Base-by-base conservation (phyloP, 768 basidiomycete species). In the Suillus spraguei region DNA sequence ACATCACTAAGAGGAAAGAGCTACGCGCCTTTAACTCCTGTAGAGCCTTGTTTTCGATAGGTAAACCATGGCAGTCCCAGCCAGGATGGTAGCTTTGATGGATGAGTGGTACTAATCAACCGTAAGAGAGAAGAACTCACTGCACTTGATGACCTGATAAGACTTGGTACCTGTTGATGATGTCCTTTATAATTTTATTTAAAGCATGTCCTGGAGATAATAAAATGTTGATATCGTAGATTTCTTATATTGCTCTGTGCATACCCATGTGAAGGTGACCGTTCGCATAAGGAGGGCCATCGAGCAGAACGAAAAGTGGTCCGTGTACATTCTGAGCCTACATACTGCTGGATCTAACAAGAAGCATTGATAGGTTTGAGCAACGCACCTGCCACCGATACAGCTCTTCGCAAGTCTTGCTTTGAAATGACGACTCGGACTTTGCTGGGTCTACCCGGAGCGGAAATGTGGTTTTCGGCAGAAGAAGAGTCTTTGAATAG, bases 11-110 rank as follows among this genome's bases (percentile, higher is more conserved):
- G 14, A 36, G 24, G 14, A 20, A 44, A 20, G 47, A 47, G 7
- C 24, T 7, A 22, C 85, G 61, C 71, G 92, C 92, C 61, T 85
- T 83, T 33, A 97, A 80, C 28, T 90, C 84, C 64, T 90, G 81
- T 41, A 99, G 78, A 0, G 95, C 92, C 70, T 97, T 98, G 67
- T 94, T 94, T 74, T 99, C 97, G 65, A 99, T 98, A 0, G 97
- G 97, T 14, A 98, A 85, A 7, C 97, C 97, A 73, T 99, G 97
- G 70, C 97, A 99, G 71, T 99, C 97, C 94, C 95, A 99, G 11
- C 97, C 97, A 41, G 97, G 96, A 16, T 92, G 76, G 77, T 96
- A 98, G 70, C 97, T 98, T 63, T n/a, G 14, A 41, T 46, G 44
- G 60, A 61, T 59, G 61, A 36, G 41, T 36, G 2, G 16, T 44